These are phyloP conservation scores for Penicillium digitatum DNA, from an alignment of 2,329 filamentous ascomycete genomes.

Conservation along the genomic window DNA sequence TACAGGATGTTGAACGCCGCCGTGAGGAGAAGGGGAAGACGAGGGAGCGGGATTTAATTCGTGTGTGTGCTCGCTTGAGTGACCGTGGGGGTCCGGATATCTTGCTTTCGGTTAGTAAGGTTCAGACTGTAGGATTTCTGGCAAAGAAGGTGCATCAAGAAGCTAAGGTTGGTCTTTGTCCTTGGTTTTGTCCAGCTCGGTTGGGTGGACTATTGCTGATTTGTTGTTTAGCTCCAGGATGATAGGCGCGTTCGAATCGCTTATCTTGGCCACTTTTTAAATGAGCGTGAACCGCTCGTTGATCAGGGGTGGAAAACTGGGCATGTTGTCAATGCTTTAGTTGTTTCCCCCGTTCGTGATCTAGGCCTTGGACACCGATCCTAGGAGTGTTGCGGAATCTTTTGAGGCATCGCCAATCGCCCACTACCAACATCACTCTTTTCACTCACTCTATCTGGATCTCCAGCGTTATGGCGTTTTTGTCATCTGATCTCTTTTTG, in stretches of 20 bases:
- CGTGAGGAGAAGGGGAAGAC: conserved; percentile 60
- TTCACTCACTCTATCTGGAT: not conserved
- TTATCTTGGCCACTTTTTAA: conserved; percentile 77
- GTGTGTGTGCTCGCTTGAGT: conserved; percentile 61
- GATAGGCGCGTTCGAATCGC: conserved; percentile 64
- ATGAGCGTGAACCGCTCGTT: conserved; percentile 61
- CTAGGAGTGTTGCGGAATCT: not conserved
- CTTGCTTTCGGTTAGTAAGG: conserved; percentile 53
- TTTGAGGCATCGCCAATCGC: not conserved
- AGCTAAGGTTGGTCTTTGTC: conserved; percentile 53
- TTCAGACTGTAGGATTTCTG: conserved; percentile 63
- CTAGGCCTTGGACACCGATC: not conserved
- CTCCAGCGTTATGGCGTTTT: conserved; percentile 20
- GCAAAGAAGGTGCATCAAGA: conserved; percentile 61
- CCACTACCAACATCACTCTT: not conserved
- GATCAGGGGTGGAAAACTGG: conserved; percentile 72
- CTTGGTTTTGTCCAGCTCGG: not conserved
- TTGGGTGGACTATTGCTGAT: conserved; percentile 6
- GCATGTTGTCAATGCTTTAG: conserved; percentile 72
- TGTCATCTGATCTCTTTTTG: conserved; percentile 14
- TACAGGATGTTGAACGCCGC: conserved; percentile 39
- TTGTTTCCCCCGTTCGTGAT: conserved; percentile 44
- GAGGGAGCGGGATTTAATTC: conserved; percentile 53
- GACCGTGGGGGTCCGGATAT: conserved; percentile 63
- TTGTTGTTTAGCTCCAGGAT: conserved; percentile 50